These are phyloP conservation scores for Melanogaster broomeanus DNA, from an alignment of 768 basidiomycete species.

Conservation along the genomic window DNA sequence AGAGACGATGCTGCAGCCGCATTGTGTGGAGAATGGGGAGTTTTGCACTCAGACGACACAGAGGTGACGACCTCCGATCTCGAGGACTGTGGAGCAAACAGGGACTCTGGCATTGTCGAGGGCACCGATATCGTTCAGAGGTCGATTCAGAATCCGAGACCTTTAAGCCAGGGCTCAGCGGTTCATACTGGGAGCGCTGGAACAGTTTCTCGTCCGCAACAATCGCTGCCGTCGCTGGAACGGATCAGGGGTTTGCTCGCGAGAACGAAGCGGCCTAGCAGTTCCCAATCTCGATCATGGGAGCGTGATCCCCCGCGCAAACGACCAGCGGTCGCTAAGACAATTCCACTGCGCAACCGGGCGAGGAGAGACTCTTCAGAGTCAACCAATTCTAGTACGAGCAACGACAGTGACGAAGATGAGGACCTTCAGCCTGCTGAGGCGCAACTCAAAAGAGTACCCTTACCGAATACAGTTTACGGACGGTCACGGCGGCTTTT, in stretches of 20 bases:
- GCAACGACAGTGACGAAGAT: slow-evolving; percentile 16
- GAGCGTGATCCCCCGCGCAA: neutral
- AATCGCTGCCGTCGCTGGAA: slow-evolving; percentile 9
- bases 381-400: slow-evolving; percentile 13
- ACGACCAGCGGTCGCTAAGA: slow-evolving; percentile 1
- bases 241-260: slow-evolving; percentile 12
- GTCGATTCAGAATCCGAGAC: neutral
- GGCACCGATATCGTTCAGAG: neutral
- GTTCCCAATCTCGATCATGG: neutral
- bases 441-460: slow-evolving; percentile 28
- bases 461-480: slow-evolving; percentile 33
- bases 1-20: neutral
- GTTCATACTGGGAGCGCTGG: neutral
- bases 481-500: slow-evolving; percentile 36
- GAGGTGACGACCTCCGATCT: slow-evolving; percentile 3
- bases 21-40: neutral
- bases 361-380: slow-evolving; percentile 4
- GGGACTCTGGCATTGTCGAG: neutral
- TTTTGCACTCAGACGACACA: neutral
- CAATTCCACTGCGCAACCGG: slow-evolving; percentile 6
- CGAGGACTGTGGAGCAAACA: slow-evolving; percentile 6
- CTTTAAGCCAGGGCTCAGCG: neutral
- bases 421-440: slow-evolving; percentile 12
- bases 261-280: slow-evolving; percentile 9
- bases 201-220: slow-evolving; percentile 3